A percentile compares a stretch with the other conserved stretches of the same genome.
phyloP scores from a whole-genome alignment of 23 red algal species.

The Gracilaria domingensis region DNA sequence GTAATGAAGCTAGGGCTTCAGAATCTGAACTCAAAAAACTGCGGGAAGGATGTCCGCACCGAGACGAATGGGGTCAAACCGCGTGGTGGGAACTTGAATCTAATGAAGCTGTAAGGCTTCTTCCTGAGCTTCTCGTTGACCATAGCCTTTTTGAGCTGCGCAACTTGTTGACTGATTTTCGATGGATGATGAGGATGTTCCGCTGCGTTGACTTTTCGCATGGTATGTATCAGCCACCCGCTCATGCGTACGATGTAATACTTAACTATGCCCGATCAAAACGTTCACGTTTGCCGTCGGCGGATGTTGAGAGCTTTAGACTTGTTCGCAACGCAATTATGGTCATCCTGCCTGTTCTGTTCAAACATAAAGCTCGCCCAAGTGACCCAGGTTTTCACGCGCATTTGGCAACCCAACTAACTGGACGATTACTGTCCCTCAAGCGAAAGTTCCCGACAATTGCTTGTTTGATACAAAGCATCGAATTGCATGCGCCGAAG shows the following conservation, averaged over 20 bases:
- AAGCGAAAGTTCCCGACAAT: slow-evolving; percentile 50
- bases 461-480: slow-evolving; percentile 46
- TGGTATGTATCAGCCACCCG: slow-evolving; percentile 51
- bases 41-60: slow-evolving; percentile 30
- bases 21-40: slow-evolving; percentile 13
- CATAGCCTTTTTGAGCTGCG: slow-evolving; percentile 39
- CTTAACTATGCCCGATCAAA: not conserved
- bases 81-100: slow-evolving; percentile 47
- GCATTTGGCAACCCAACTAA: slow-evolving; percentile 60
- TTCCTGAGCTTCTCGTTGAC: slow-evolving; percentile 36
- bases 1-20: not conserved
- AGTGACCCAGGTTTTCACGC: slow-evolving; percentile 33
- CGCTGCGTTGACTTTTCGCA: slow-evolving; percentile 55
- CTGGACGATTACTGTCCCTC: slow-evolving; percentile 47
- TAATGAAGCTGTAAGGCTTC: not conserved
- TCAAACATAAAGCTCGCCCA: slow-evolving; percentile 11
- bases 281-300: not conserved
- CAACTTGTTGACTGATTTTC: slow-evolving; percentile 50
- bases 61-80: slow-evolving; percentile 61
- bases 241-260: slow-evolving; percentile 39
- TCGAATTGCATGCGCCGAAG: slow-evolving; percentile 44
- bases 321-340: slow-evolving; percentile 61
- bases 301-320: slow-evolving; percentile 55
- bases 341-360: slow-evolving; percentile 59
- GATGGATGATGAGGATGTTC: slow-evolving; percentile 65